Conservation (phyloP, 2,329 filamentous ascomycete species). For the Cytospora piceicola region DNA sequence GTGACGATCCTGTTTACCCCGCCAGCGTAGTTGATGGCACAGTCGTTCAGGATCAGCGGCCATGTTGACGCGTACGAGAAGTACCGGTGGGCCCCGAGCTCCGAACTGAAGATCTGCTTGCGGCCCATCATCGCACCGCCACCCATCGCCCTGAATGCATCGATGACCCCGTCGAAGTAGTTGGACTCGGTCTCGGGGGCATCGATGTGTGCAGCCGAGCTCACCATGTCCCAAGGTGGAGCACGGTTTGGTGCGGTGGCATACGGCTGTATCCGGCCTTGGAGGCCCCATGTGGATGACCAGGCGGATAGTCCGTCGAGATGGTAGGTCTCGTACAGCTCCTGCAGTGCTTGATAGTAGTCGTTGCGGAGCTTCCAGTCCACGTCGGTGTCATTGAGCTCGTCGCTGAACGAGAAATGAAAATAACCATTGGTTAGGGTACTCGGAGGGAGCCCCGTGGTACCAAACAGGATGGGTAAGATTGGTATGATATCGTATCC, state of each 20-base stretch:
- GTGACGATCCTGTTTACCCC: conserved; percentile 25
- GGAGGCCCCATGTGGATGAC: conserved; percentile 19
- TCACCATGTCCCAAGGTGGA: conserved; percentile 24
- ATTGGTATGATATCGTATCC: conserved; percentile 16
- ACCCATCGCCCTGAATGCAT: conserved; percentile 20
- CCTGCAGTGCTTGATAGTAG: conserved; percentile 21
- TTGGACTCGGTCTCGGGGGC: conserved; percentile 26
- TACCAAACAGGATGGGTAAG: conserved; percentile 22
- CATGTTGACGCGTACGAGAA: conserved; percentile 16
- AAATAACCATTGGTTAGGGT: conserved; percentile 16
- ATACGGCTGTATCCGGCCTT: conserved; percentile 20
- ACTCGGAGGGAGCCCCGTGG: conserved; percentile 16
- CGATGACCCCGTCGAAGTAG: conserved; percentile 24
- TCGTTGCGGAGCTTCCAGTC: conserved; percentile 25
- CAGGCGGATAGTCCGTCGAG: conserved; percentile 13
- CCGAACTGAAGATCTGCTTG: conserved; percentile 23
- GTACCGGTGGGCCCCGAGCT: conserved; percentile 18
- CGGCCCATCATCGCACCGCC: conserved; percentile 20
- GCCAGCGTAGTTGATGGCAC: conserved; percentile 24
- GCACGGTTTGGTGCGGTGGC: conserved; percentile 19
- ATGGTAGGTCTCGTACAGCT: conserved; percentile 23
- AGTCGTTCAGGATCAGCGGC: conserved; percentile 22
- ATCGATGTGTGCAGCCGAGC: conserved; percentile 21
- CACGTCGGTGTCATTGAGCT: background rate
- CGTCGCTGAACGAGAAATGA: conserved; percentile 13